Base-by-base conservation (phyloP, 2,329 filamentous ascomycete species). In the Fusarium sp. region DNA sequence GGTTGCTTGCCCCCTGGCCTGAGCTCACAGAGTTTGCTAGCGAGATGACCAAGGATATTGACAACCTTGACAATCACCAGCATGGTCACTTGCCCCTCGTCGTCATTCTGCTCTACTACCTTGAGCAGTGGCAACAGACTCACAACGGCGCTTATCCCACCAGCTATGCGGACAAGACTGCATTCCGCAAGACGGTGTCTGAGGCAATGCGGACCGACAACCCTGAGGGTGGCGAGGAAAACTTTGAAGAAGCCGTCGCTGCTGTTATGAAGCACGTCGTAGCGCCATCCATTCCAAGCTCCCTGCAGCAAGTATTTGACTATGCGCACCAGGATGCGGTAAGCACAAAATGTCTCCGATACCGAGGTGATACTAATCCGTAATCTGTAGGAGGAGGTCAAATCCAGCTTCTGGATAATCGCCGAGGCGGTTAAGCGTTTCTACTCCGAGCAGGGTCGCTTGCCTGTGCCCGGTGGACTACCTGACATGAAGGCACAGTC, bases 401-500 rank as follows among this genome's bases (percentile, higher is more conserved):
- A 78, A 30, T 88, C 87, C 0, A 88, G 88, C 62, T 98, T 99
- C 82, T 99, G 97, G 96, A 82, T 95, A 65, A 95, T 98, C 72
- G 92, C 93, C 9, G 87, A 90, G 59, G 95, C 95, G 0, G 86
- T 98, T 59, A 90, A 90, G 65, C 77, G 87, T 18, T 99, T 99
- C 79, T 91, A 95, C 79, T 80, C 87, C 10, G 89, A 89, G 58
- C 90, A 98, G 77, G 83, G 86, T 8, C 87, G 91, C 30, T 86
- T 99, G 6, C 96, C 96, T 15, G 85, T 99, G 0, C 92, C 95
- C 1, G 97, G 96, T 12, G 90, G 92, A 4, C 85, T 99, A 2
- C 96, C 97, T 2, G 96, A 99, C 79, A 99, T 99, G 96, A 99
- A 99, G 83, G 94, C 96, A 3, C 89, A 95, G 77, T 97, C 95